phyloP scores from a whole-genome alignment of 2,329 filamentous ascomycete species.

The Sporothrix luriei region DNA sequence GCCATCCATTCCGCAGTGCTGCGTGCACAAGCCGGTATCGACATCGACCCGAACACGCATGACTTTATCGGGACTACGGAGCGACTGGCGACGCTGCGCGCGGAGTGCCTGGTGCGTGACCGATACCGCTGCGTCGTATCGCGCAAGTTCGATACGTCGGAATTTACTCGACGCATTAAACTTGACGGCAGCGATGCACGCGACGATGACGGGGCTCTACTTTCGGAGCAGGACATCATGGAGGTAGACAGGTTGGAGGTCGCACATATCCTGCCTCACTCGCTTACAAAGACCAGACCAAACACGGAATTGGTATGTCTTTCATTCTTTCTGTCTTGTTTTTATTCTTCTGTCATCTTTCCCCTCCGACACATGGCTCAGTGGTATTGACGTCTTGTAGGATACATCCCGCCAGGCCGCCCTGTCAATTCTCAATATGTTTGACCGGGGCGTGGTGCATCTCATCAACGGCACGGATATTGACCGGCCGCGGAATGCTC shows the following conservation, averaged over 20 bases:
- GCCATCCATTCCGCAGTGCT: slow-evolving; percentile 37
- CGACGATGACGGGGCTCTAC: too few species aligned
- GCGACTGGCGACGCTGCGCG: slow-evolving; percentile 38
- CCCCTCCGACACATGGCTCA: too few species aligned
- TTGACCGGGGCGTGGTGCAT: slow-evolving; percentile 44
- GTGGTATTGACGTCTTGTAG: slow-evolving; percentile 16
- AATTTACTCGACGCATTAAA: slow-evolving; percentile 32
- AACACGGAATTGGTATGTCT: slow-evolving; percentile 25
- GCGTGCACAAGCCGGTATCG: slow-evolving; percentile 31
- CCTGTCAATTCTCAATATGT: slow-evolving; percentile 48
- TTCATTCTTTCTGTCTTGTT: not conserved
- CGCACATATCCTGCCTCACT: too few species aligned
- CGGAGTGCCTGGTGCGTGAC: slow-evolving; percentile 40
- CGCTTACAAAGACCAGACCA: too few species aligned
- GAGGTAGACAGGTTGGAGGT: too few species aligned
- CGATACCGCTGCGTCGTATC: slow-evolving; percentile 41
- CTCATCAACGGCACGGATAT: slow-evolving; percentile 47
- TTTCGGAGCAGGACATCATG: too few species aligned
- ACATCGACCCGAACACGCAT: slow-evolving; percentile 20
- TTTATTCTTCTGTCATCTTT: too few species aligned
- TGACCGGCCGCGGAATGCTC: slow-evolving; percentile 47
- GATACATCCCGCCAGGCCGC: slow-evolving; percentile 41
- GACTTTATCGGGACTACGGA: slow-evolving; percentile 37
- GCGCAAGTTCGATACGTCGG: slow-evolving; percentile 35
- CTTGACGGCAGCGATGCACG: not conserved